Base-by-base conservation (phyloP, 2,329 filamentous ascomycete species). In the Fonsecaea nubica region DNA sequence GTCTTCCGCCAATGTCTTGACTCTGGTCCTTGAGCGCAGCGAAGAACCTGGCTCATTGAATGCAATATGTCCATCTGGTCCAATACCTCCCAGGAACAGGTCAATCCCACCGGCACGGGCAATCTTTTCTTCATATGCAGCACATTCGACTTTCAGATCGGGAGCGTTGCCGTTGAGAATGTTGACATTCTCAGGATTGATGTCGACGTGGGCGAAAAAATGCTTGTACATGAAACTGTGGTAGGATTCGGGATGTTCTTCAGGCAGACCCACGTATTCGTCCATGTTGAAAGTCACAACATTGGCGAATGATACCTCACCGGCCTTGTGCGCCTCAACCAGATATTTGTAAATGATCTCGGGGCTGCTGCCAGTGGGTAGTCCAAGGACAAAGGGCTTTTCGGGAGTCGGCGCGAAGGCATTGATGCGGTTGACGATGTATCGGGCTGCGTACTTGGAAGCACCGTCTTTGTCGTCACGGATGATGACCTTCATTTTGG, bases 251-350 rank as follows among this genome's bases (percentile, higher is more conserved):
- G 91, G 89, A 77, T 96, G 91, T 73, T 93, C 91, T 74, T 91
- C 88, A 38, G 92, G 89, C 69, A 96, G 86, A 64, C 90, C 91
- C 71, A 95, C 91, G 75, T 96, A 96, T 80, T 96, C 92, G 80
- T 96, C 92, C 92, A 95, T 95, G 80, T 95, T 95, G 84, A 96
- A 96, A 32, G 92, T 96, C 76, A 95, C 86, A 74, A 96, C 91
- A 89, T 96, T 87, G 75, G 90, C 89, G 77, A 96, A 96, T 1
- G 92, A 94, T 74, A 96, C 89, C 76, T 92, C 76, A 59, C 72
- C 75, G 45, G 76, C 75, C 65, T 79, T 78, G 73, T 79, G 75
- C 42, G 76, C 76, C 70, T 80, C 74, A 57, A 95, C 92, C 32
- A 96, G 85, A 72, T 89, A 85, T 77, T 88, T 87, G 81, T 96